Evolutionary conservation across 495 filamentous ascomycete species (phyloP).

Genomic region (Neurospora sp.): DNA sequence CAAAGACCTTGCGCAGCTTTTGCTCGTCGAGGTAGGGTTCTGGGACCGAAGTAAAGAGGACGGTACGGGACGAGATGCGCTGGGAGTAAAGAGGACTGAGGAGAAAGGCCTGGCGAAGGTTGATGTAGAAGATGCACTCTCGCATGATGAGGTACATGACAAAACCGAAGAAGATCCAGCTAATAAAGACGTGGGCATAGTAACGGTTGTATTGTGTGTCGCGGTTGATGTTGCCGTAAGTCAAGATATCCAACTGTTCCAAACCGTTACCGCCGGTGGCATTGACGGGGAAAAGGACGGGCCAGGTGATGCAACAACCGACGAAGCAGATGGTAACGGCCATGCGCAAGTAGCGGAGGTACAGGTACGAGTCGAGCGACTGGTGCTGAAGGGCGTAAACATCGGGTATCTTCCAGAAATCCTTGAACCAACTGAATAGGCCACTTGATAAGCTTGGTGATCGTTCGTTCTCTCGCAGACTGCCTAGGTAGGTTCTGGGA

Average conservation of each 20-base stretch:
- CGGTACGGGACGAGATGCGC: conserved; percentile 86
- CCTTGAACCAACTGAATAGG: conserved; percentile 61
- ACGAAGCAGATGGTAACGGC: conserved; percentile 63
- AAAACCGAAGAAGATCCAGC: conserved; percentile 74
- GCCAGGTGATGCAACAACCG: conserved; percentile 73
- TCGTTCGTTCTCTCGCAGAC: conserved; percentile 57
- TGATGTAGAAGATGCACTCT: conserved; percentile 91
- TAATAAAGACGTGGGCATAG: conserved; percentile 68
- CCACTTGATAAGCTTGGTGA: conserved; percentile 59
- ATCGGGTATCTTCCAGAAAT: conserved; percentile 73
- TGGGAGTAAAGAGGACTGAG: conserved; percentile 79
- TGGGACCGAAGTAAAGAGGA: conserved; percentile 85
- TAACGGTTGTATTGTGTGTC: conserved; percentile 43
- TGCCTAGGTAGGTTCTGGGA: conserved; percentile 79
- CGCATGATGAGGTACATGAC: conserved; percentile 83
- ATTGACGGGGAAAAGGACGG: conserved; percentile 79
- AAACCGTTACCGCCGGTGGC: conserved; percentile 60
- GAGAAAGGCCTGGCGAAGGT: conserved; percentile 88
- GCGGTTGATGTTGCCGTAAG: conserved; percentile 58
- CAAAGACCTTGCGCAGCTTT: conserved; percentile 71
- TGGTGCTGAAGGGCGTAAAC: conserved; percentile 80
- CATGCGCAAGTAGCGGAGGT: conserved; percentile 76
- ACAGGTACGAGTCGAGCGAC: conserved; percentile 81
- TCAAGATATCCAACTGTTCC: conserved; percentile 68
- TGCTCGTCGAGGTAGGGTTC: conserved; percentile 59